Base-by-base conservation (phyloP, 768 basidiomycete genomes). In the Boletales sp. region DNA sequence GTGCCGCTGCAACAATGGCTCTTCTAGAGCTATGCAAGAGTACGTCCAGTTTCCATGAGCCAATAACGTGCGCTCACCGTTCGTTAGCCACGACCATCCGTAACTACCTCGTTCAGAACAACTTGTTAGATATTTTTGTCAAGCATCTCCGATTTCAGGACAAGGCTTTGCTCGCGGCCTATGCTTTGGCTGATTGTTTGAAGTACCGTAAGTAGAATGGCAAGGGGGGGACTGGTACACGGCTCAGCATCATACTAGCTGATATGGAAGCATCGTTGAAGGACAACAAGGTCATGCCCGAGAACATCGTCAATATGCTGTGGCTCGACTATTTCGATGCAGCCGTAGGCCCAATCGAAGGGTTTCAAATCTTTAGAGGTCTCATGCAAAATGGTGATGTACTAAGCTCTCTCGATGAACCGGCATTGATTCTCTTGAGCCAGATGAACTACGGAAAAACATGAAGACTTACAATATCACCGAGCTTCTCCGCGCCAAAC, bases 1-100 rank as follows among this genome's bases (percentile, higher is more conserved):
- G 62, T 11, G 59, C 53, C 6, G 53, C 57, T 19, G 53, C 63
- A 9, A 64, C 62, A 10, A 37, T 59, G 43, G 55, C 62, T 0
- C 19, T 63, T 32, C 5, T 64, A 34, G 56, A 54, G 11, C 44
- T 63, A 14, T 56, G 50, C 42, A 51, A 59, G 27, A 51, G 62
- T 65, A 10, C 15, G 55, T 37, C 1, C 34, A n/a, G 4, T 14
- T 29, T 31, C 5, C 9, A 37, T 9, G 5, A 14, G n/a, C 8
- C 1, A 8, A 7, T 30, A 27, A 29, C n/a, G 8, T 1, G 34
- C n/a, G 10, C 42, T 56, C 4, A 61, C 13, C 4, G 24, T 40
- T 35, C 24, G n/a, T 44, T 6, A 63, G 59, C 40, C 24, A 3
- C 0, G n/a, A n/a, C 4, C 1, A 53, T 64, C 21, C 52, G 54